Evolutionary conservation across 306 rosid genomes (phyloP), one percentile per base, ranked within the genome.

Genomic region (Datisca glomerata): DNA sequence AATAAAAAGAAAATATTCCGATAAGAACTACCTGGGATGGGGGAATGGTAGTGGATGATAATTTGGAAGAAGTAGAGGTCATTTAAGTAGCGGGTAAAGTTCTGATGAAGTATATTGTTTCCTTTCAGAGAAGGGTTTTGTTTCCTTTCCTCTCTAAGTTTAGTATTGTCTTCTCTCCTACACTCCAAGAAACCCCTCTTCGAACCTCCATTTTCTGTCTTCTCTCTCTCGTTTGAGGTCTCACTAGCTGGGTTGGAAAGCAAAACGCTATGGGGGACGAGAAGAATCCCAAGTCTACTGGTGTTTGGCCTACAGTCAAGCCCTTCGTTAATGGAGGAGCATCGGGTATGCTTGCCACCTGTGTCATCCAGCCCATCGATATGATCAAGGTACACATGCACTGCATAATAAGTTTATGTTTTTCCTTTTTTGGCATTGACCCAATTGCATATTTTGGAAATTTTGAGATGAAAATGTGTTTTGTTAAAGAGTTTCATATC

Each of bases 271-370:
- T 85, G 93, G 96, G 79, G 65, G 96, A 85, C 57, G 80, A 71
- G 76, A 75, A 71, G 76, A 85, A 80, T 59, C 35, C 69, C 49
- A 65, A 72, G 47, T 43, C 85, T 32, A 27, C 27, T 9, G 82
- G 80, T 33, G 71, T 71, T 1, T 85, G 96, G 96, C 61, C 87
- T 7, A 44, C 93, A 20, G 47, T 80, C 33, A 85, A 85, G 65
- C 96, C 96, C 35, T 85, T 85, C 51, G 69, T 76, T 61, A 85
- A 85, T 71, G 96, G 96, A 8, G 96, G 96, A 21, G 48, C 79
- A 28, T 80, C 96, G 24, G 96, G 96, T 38, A 85, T 85, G 96
- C 96, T 85, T 28, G 96, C 96, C 21, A 85, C 96, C 24, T 80
- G 93, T 50, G 87, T 85, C 24, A 80, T 85, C 45, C 96, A 85